phyloP scores from a whole-genome alignment of 129 eudicot genomes.

The Rutidosis leptorrhynchoides region DNA sequence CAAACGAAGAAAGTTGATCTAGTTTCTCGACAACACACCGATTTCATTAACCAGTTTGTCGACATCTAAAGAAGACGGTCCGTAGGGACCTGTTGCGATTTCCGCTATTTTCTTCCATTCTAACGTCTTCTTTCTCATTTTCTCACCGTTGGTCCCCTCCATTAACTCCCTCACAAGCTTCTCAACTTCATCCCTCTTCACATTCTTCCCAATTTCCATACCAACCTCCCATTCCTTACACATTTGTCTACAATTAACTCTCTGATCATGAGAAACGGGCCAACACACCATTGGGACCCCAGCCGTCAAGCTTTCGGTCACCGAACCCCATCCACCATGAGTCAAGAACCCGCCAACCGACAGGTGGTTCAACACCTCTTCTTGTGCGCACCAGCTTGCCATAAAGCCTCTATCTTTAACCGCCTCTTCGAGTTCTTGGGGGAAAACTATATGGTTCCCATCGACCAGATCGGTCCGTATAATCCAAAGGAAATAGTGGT shows the following conservation, averaged over 20 bases:
- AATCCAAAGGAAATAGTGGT: slow-evolving; percentile 32
- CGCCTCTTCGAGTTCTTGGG: slow-evolving; percentile 18
- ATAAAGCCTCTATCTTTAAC: slow-evolving; percentile 23
- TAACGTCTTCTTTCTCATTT: slow-evolving; percentile 19
- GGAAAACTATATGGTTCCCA: slow-evolving; percentile 16
- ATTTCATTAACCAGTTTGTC: slow-evolving; percentile 20
- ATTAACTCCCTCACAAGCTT: slow-evolving; percentile 31
- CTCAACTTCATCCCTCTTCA: slow-evolving; percentile 29
- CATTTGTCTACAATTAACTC: slow-evolving; percentile 20
- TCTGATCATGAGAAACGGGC: slow-evolving; percentile 23
- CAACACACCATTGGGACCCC: slow-evolving; percentile 34
- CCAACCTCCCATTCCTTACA: slow-evolving; percentile 26
- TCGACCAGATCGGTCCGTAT: slow-evolving; percentile 32
- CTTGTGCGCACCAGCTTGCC: slow-evolving; percentile 30
- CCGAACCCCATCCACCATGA: slow-evolving; percentile 33
- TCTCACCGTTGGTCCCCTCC: slow-evolving; percentile 24
- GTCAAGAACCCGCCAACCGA: slow-evolving; percentile 34
- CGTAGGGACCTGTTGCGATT: slow-evolving; percentile 13
- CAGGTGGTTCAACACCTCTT: slow-evolving; percentile 28
- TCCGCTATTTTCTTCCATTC: slow-evolving; percentile 24
- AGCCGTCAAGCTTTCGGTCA: slow-evolving; percentile 28
- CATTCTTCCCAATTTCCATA: slow-evolving; percentile 16
- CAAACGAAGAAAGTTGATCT: background rate
- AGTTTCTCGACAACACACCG: slow-evolving; percentile 1
- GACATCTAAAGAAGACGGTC: slow-evolving; percentile 19